Evolutionary conservation across 192 early-diverging fungal genomes (phyloP).

Genomic region (Oehlia diaphana): DNA sequence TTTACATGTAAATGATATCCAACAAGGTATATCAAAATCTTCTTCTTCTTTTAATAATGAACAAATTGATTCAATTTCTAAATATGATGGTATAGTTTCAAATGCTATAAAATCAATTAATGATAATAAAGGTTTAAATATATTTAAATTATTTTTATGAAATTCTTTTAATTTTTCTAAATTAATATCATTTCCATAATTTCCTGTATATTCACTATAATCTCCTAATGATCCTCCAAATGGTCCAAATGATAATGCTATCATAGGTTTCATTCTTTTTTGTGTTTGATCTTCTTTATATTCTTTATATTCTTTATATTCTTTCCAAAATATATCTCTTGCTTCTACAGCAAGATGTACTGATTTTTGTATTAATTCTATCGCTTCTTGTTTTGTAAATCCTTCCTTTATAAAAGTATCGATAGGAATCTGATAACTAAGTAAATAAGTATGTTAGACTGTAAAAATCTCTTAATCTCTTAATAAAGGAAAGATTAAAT

Average conservation of each 20-base stretch:
- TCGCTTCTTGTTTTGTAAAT: conserved; percentile 37
- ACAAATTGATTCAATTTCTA: conserved; percentile 55
- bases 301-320: not conserved
- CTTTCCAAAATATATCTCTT: conserved; percentile 35
- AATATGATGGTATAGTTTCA: conserved; percentile 66
- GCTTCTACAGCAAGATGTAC: conserved; percentile 50
- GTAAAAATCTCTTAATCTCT: no score
- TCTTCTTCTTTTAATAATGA: conserved; percentile 33
- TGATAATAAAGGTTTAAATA: conserved; percentile 29
- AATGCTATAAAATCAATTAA: conserved; percentile 62
- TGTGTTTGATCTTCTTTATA: conserved; percentile 17
- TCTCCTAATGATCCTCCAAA: conserved; percentile 66
- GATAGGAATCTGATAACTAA: conserved; percentile 52
- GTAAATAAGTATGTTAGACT: no score
- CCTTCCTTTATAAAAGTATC: conserved; percentile 43
- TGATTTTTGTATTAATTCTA: conserved; percentile 40
- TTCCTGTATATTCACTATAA: conserved; percentile 68
- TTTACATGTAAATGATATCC: conserved; percentile 61
- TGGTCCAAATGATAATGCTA: conserved; percentile 64
- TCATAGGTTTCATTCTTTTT: conserved; percentile 24
- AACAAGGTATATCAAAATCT: conserved; percentile 33
- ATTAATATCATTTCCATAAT: conserved; percentile 43
- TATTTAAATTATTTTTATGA: conserved; percentile 48
- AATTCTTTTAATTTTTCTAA: conserved; percentile 50
- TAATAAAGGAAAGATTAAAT: no score